These are phyloP conservation scores for Fraxinus angustifolia DNA, from an alignment of 305 asterid species.

Conservation along the genomic window DNA sequence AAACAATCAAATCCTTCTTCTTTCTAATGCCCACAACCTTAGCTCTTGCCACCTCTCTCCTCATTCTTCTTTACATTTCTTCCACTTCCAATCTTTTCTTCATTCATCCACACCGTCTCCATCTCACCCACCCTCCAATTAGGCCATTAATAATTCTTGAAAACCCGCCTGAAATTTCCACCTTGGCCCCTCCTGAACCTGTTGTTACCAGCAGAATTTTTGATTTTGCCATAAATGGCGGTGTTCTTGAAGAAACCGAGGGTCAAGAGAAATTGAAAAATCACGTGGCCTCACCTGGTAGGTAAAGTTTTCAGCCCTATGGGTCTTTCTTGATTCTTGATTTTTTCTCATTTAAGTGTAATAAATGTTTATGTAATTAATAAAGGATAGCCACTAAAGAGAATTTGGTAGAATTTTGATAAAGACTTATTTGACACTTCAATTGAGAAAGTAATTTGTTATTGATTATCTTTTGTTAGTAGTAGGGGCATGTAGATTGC, in stretches of 20 bases:
- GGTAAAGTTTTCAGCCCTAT: slow-evolving; percentile 17
- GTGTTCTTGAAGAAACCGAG: slow-evolving; percentile 18
- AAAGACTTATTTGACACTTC: neutral
- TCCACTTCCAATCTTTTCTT: slow-evolving; percentile 61
- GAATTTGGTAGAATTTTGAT: neutral
- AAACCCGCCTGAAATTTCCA: slow-evolving; percentile 19
- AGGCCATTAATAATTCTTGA: slow-evolving; percentile 25
- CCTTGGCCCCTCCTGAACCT: slow-evolving; percentile 17
- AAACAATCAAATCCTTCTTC: slow-evolving; percentile 38
- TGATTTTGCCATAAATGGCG: slow-evolving; percentile 14
- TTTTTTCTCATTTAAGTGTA: neutral
- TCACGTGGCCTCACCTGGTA: slow-evolving; percentile 30
- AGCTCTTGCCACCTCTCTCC: slow-evolving; percentile 63
- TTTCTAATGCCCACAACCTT: slow-evolving; percentile 59
- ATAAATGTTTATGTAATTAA: neutral
- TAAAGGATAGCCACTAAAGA: neutral
- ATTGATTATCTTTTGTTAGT: neutral
- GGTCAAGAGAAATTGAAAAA: slow-evolving; percentile 7
- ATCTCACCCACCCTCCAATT: slow-evolving; percentile 24
- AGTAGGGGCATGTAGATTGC: neutral
- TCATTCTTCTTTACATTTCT: slow-evolving; percentile 59
- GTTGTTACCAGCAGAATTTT: slow-evolving; percentile 16
- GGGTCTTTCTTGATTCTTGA: slow-evolving; percentile 19
- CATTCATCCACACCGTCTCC: slow-evolving; percentile 40
- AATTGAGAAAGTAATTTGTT: neutral